Percentiles rank a stretch among this genome's conserved stretches.
phyloP scores from a whole-genome alignment of 2,329 filamentous ascomycete genomes.

The Aspergillus sp. region DNA sequence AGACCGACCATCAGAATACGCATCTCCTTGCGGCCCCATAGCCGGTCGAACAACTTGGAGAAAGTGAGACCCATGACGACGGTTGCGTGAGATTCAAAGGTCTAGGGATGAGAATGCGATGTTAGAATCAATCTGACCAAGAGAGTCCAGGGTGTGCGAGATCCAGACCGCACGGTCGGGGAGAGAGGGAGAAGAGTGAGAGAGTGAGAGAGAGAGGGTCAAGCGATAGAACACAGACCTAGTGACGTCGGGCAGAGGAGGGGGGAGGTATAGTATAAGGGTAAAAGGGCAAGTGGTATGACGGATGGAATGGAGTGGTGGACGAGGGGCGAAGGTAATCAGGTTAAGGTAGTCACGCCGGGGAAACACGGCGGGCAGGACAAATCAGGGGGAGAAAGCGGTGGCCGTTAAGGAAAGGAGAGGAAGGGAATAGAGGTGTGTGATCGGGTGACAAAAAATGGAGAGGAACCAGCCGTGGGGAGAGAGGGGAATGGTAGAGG shows the following conservation, averaged over 20 bases:
- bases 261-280: conserved; percentile 1
- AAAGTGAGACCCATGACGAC: conserved; percentile 93
- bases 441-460: not conserved
- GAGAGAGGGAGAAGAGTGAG: not conserved
- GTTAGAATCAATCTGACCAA: conserved; percentile 21
- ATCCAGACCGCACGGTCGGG: not conserved
- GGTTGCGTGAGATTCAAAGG: conserved; percentile 34
- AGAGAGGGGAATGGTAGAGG: not conserved
- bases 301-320: conserved; percentile 18
- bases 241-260: not conserved
- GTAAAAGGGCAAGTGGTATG: conserved; percentile 9
- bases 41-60: conserved; percentile 92
- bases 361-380: conserved; percentile 19
- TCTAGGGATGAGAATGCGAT: conserved; percentile 19
- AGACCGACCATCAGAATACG: conserved; percentile 99
- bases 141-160: not conserved
- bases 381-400: conserved; percentile 20
- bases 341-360: conserved; percentile 20
- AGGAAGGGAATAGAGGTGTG: conserved; percentile 1
- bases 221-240: not conserved
- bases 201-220: not conserved
- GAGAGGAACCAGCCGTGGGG: conserved; percentile 1
- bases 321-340: conserved; percentile 15
- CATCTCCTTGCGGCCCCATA: conserved; percentile 99
- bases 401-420: conserved; percentile 6